Percentiles rank a stretch among this genome's conserved stretches.
Evolutionary conservation across 2,329 filamentous ascomycete genomes (phyloP).

Genomic region (Colletotrichum tanaceti): DNA sequence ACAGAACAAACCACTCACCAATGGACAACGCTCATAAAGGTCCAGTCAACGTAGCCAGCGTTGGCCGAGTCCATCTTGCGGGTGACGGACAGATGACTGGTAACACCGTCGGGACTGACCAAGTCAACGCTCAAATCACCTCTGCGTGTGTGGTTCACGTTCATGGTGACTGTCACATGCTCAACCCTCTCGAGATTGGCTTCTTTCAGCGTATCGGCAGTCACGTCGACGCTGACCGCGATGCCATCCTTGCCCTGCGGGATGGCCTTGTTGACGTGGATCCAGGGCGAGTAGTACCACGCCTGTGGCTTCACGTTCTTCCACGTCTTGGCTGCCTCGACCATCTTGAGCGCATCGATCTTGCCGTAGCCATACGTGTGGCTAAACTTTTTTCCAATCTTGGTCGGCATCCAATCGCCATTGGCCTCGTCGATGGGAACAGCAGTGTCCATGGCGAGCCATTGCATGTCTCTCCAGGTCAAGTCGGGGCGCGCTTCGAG

Average conservation of each 20-base stretch:
- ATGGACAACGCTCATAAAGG: conserved; percentile 98
- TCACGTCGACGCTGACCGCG: conserved; percentile 84
- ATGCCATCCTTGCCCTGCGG: conserved; percentile 87
- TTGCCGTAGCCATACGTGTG: conserved; percentile 97
- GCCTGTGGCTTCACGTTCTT: conserved; percentile 92
- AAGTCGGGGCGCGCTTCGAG: conserved; percentile 87
- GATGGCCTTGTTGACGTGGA: conserved; percentile 86
- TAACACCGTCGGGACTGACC: conserved; percentile 81
- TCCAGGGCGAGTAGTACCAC: conserved; percentile 94
- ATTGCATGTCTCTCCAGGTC: conserved; percentile 94
- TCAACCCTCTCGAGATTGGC: conserved; percentile 90
- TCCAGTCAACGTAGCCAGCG: conserved; percentile 91
- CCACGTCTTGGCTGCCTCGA: conserved; percentile 88
- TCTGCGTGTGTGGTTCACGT: conserved; percentile 85
- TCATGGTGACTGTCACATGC: conserved; percentile 98
- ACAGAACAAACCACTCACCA: conserved; percentile 70
- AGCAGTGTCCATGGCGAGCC: conserved; percentile 86
- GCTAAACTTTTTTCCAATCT: conserved; percentile 86
- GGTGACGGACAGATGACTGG: conserved; percentile 84
- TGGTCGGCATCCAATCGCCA: conserved; percentile 82
- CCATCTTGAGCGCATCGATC: conserved; percentile 86
- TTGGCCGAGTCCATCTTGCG: conserved; percentile 75
- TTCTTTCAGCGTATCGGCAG: conserved; percentile 79
- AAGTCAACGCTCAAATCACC: conserved; percentile 95
- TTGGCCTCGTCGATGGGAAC: conserved; percentile 79